Evolutionary conservation across 2,329 filamentous ascomycete genomes (phyloP).

Genomic region (Sporothrix protearum): DNA sequence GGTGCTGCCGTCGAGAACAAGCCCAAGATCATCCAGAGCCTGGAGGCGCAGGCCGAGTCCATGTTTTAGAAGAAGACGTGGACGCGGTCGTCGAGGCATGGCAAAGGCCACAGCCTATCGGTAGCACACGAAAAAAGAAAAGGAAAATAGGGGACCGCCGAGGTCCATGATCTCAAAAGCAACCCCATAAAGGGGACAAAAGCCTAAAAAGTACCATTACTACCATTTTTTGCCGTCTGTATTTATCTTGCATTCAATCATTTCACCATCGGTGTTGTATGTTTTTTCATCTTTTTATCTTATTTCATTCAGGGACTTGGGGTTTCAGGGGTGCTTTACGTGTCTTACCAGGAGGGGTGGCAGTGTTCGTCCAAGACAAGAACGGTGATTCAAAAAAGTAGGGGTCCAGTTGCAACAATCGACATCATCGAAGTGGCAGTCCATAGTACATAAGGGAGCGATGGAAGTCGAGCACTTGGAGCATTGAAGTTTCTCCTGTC

Average conservation of each 20-base stretch:
- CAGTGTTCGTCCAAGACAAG: constrained; percentile 7
- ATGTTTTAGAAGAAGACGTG: neutral
- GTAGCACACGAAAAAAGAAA: neutral
- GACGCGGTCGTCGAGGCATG: constrained; percentile 25
- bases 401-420: neutral
- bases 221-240: neutral
- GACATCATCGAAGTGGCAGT: neutral
- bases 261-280: neutral
- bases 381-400: neutral
- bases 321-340: constrained; percentile 7
- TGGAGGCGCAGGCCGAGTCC: constrained; percentile 38
- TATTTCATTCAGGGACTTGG: neutral
- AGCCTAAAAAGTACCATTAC: too few species aligned
- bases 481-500: neutral
- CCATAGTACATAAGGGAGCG: neutral
- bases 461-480: neutral
- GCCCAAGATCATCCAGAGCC: constrained; percentile 32
- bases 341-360: constrained; percentile 1
- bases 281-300: neutral
- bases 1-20: constrained; percentile 19
- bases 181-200: neutral
- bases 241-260: neutral
- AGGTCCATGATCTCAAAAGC: neutral
- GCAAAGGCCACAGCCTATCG: neutral
- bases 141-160: neutral